Conservation (phyloP, 2,329 filamentous ascomycete genomes). For the Beauveria bassiana region DNA sequence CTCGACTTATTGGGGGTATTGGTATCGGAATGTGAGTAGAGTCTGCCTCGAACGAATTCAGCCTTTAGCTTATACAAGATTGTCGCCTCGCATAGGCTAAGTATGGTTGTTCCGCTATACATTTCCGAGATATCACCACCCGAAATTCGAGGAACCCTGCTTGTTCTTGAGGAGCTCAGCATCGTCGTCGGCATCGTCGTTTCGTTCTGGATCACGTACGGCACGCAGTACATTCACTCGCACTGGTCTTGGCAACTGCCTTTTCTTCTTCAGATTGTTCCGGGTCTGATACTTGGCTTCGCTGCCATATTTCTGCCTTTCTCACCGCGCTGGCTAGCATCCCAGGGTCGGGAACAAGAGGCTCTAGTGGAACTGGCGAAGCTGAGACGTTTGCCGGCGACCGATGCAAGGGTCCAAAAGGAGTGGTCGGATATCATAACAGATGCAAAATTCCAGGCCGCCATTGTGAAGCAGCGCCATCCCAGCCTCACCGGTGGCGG, state of each 20-base stretch:
- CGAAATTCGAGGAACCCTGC: conserved; percentile 38
- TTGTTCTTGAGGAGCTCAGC: conserved; percentile 33
- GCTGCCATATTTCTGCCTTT: conserved; percentile 20
- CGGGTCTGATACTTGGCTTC: conserved; percentile 18
- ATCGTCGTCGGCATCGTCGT: conserved; percentile 24
- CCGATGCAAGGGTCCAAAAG: conserved; percentile 16
- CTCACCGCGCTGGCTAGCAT: conserved; percentile 22
- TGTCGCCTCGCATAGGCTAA: not conserved
- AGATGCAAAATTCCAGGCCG: conserved; percentile 19
- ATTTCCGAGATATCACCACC: conserved; percentile 41
- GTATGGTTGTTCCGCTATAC: conserved; percentile 27
- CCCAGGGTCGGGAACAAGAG: conserved; percentile 20
- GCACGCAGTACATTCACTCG: conserved; percentile 19
- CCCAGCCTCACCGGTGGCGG: conserved; percentile 27
- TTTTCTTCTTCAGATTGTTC: conserved; percentile 23
- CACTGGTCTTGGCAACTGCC: conserved; percentile 24
- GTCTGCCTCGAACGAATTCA: not conserved
- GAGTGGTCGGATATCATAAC: conserved; percentile 21
- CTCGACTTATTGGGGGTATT: conserved; percentile 28
- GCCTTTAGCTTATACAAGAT: not conserved
- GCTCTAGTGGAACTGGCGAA: conserved; percentile 17
- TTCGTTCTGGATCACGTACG: conserved; percentile 25
- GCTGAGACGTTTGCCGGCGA: conserved; percentile 16
- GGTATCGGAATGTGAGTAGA: conserved; percentile 29
- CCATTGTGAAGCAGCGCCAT: conserved; percentile 24